Percentiles rank a stretch among this genome's conserved stretches.
Conservation (phyloP, 2,329 filamentous ascomycete species). For the Rutstroemia sp. region DNA sequence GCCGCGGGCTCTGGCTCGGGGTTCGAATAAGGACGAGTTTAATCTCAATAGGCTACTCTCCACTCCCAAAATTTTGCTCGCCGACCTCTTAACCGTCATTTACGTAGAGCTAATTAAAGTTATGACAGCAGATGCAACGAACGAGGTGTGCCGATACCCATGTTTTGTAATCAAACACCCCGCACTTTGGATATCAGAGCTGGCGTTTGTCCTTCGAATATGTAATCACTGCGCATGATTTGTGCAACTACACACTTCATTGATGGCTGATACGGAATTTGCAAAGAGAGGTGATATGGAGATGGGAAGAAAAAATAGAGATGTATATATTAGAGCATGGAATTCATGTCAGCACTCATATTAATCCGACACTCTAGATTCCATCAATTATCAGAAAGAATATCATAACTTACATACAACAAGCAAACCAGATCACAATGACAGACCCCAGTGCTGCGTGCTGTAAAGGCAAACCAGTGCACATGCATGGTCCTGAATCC, state of each 20-base stretch:
- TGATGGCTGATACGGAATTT: not conserved
- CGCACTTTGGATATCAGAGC: not conserved
- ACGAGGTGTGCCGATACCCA: no score
- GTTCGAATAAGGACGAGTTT: no score
- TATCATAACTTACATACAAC: not conserved
- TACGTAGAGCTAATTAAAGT: no score
- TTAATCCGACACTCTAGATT: not conserved
- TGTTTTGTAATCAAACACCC: not conserved
- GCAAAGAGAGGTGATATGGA: no score
- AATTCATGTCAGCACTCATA: not conserved
- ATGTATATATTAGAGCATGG: not conserved
- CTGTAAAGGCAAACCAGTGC: not conserved
- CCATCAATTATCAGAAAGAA: no score
- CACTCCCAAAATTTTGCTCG: no score
- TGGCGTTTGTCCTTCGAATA: not conserved
- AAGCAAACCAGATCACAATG: not conserved
- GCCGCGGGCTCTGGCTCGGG: no score
- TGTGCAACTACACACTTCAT: not conserved
- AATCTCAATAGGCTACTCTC: no score
- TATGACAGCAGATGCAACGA: no score
- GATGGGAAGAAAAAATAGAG: not conserved
- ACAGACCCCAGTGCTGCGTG: constrained; percentile 2
- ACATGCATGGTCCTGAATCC: not conserved
- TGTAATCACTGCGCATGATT: not conserved
- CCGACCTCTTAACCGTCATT: no score